Base-by-base conservation (phyloP, 129 eudicot genomes). In the Calendula officinalis region DNA sequence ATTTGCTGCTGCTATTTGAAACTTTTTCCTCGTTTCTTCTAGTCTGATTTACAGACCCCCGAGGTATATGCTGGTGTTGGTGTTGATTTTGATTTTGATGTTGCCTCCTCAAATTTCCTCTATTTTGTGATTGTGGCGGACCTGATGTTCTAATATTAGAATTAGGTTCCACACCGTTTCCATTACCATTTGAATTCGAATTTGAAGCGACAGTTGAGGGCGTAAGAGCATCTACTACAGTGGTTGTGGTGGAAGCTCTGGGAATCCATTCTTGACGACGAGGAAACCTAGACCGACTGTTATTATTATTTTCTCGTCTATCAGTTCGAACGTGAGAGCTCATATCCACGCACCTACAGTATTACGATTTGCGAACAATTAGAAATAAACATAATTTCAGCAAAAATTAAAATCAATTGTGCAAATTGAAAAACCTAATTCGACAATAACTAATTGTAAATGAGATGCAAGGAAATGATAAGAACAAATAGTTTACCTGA, bases 201-300 rank as follows among this genome's bases (percentile, higher is more conserved):
- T 57, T 53, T 37, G 64, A 30, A 64, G 47, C 60, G 9, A 39
- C 47, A 3, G 61, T 34, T 7, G 73, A 33, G 1, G 77, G 61
- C 3, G 77, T 42, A 39, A 38, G 27, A 14, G 44, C 68, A 56
- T 27, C 58, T 2, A 30, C 40, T 6, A 62, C 15, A 22, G 65
- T 9, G 3, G 77, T 13, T 7, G 79, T 36, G 16, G 62, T 14
- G 38, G 83, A 66, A 16, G 82, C 88, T 60, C 96, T 75, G 3
- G 91, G 84, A 8, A 92, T 81, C 98, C 98, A 92, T 81, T 83
- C 78, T 66, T 79, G 84, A 7, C 86, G 95, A 62, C 74, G 81
- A 11, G 81, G 45, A 72, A 39, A 34, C 48, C 86, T 72, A 32
- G 90, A n/a, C 73, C 81, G 62, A 10, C 15, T 55, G 36, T 55